Evolutionary conservation across 108 stramenopile genomes (phyloP).

Genomic region (Cyclotella distinguenda): DNA sequence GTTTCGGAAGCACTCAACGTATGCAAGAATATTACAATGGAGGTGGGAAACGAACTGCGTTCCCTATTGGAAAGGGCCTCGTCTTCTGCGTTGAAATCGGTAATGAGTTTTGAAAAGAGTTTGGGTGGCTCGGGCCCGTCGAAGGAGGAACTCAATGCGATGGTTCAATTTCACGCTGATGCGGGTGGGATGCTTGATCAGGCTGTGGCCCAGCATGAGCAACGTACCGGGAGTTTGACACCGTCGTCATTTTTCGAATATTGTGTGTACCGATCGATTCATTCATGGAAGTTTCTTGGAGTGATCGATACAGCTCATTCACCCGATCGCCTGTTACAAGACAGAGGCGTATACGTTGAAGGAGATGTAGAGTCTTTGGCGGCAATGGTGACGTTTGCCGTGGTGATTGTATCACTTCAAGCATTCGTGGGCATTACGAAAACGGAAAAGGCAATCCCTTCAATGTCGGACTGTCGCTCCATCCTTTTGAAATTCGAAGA

Average conservation of each 20-base stretch:
- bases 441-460: background rate
- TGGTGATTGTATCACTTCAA: constrained; percentile 9
- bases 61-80: constrained; percentile 38
- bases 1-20: too few relatives aligned
- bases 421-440: background rate
- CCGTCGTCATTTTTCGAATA: constrained; percentile 44
- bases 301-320: constrained; percentile 1
- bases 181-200: constrained; percentile 32
- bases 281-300: constrained; percentile 28
- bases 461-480: background rate
- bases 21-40: too few relatives aligned
- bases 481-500: constrained; percentile 20
- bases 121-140: background rate
- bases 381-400: constrained; percentile 17
- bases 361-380: constrained; percentile 22
- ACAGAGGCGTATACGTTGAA: constrained; percentile 1
- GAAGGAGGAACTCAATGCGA: constrained; percentile 3
- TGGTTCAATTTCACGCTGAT: constrained; percentile 28
- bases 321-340: background rate
- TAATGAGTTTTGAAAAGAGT: constrained; percentile 8
- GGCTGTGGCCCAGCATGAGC: background rate
- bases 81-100: constrained; percentile 34
- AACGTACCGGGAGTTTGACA: background rate
- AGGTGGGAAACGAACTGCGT: constrained; percentile 18
- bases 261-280: constrained; percentile 28